phyloP scores from a whole-genome alignment of 192 early-diverging fungal genomes.

The Powellomyces hirtus region DNA sequence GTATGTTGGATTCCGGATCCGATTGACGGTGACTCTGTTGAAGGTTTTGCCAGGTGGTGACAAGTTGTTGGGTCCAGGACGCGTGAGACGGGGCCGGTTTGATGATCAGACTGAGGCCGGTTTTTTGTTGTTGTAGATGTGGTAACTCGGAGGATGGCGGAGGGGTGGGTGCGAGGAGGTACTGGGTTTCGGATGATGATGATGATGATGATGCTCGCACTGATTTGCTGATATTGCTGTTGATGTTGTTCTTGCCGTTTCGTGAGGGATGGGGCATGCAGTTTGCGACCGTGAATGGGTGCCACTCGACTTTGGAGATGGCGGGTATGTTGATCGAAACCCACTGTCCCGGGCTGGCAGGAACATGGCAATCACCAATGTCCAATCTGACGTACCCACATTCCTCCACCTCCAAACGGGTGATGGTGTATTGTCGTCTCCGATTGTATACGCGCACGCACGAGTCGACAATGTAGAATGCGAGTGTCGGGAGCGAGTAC shows the following conservation, averaged over 20 bases:
- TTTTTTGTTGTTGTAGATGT: no score
- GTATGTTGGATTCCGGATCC: background rate
- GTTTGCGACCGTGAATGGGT: slow-evolving; percentile 27
- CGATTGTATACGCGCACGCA: slow-evolving; percentile 9
- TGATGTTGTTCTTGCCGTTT: no score
- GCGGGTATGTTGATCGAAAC: slow-evolving; percentile 21
- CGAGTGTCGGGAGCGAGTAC: slow-evolving; percentile 11
- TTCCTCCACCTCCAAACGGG: background rate
- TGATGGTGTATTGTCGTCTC: background rate
- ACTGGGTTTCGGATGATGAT: background rate
- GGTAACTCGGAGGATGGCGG: no score
- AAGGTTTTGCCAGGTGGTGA: background rate
- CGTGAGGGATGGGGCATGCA: background rate
- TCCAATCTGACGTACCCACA: slow-evolving; percentile 26
- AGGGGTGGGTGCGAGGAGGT: no score
- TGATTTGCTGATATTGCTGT: background rate
- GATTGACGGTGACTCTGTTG: no score
- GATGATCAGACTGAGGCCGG: slow-evolving; percentile 9
- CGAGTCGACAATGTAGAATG: slow-evolving; percentile 13
- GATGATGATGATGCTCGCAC: background rate
- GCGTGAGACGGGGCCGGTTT: background rate
- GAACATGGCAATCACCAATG: slow-evolving; percentile 15
- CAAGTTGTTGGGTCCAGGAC: slow-evolving; percentile 15
- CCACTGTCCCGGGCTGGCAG: slow-evolving; percentile 22
- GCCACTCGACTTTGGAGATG: slow-evolving; percentile 24